These are phyloP conservation scores for Plantago coronopus DNA, from an alignment of 305 asterid species.

Conservation along the genomic window DNA sequence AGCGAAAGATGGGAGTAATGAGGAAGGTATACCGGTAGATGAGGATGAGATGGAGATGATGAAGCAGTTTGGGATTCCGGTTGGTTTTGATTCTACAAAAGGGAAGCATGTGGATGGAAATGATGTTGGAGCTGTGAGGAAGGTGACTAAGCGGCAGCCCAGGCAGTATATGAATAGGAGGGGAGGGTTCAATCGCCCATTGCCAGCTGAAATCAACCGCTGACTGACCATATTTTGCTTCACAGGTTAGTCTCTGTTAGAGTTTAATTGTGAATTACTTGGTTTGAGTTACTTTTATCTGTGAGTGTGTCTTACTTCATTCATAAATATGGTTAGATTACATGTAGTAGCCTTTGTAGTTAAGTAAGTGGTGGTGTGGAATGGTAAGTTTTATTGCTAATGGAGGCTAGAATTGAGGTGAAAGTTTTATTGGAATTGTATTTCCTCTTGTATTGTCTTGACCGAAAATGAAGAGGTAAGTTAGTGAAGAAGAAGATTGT, in stretches of 20 bases:
- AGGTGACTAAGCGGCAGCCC: constrained; percentile 95
- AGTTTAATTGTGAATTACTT: not conserved
- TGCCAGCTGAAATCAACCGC: constrained; percentile 85
- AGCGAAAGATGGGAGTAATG: constrained; percentile 43
- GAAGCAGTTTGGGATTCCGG: constrained; percentile 88
- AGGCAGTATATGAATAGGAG: constrained; percentile 98
- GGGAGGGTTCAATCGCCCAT: constrained; percentile 95
- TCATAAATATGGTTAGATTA: no score
- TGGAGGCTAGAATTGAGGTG: no score
- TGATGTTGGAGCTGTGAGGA: constrained; percentile 86
- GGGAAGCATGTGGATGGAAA: constrained; percentile 87
- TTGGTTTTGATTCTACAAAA: constrained; percentile 88
- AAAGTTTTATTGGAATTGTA: no score
- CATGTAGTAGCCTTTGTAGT: no score
- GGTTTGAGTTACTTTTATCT: not conserved
- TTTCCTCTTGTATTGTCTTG: no score
- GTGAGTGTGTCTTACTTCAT: no score
- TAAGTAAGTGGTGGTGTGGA: no score
- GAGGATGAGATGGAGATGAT: constrained; percentile 91
- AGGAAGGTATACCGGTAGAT: constrained; percentile 45
- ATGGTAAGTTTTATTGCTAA: no score
- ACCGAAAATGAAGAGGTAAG: no score
- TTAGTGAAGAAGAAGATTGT: no score
- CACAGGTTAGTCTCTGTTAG: no score
- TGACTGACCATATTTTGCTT: constrained; percentile 17